Conservation (phyloP, 352 stramenopile species). For the Phytophthora fragariae region DNA sequence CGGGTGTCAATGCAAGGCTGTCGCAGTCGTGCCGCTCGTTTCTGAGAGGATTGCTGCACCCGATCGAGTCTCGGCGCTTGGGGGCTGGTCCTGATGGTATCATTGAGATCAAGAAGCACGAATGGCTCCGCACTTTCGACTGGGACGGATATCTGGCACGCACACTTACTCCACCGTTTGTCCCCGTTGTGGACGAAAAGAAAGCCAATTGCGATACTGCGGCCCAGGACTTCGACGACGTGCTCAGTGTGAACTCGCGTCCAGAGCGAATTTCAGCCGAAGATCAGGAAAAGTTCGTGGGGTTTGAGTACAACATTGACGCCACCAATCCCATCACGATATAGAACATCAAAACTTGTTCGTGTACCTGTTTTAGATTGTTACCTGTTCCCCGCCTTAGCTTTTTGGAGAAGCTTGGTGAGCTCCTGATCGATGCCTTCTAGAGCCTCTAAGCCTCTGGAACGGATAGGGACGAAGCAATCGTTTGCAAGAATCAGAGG, state of each 20-base stretch:
- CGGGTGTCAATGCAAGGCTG: constrained; percentile 25
- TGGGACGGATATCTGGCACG: constrained; percentile 55
- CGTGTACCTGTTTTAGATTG: not conserved
- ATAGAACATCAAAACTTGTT: constrained; percentile 12
- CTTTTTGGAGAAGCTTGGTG: constrained; percentile 10
- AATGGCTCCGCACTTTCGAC: constrained; percentile 65
- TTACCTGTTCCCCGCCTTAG: not conserved
- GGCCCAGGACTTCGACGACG: constrained; percentile 69
- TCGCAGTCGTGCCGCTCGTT: constrained; percentile 49
- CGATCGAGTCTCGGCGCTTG: constrained; percentile 51
- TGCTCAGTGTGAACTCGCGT: constrained; percentile 52
- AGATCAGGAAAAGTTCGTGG: constrained; percentile 59
- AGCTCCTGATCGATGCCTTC: constrained; percentile 61
- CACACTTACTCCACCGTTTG: constrained; percentile 51
- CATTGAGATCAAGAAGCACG: constrained; percentile 58
- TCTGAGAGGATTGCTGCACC: constrained; percentile 60
- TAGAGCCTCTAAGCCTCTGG: constrained; percentile 64
- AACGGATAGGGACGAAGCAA: constrained; percentile 55
- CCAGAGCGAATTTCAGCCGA: constrained; percentile 45
- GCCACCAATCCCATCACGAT: constrained; percentile 30
- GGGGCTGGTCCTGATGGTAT: constrained; percentile 36
- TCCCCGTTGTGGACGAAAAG: constrained; percentile 60
- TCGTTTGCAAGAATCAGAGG: constrained; percentile 51
- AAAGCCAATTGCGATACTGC: constrained; percentile 75
- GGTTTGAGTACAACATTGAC: constrained; percentile 72